phyloP scores from a whole-genome alignment of 306 rosid species.

The Mimosa pudica region DNA sequence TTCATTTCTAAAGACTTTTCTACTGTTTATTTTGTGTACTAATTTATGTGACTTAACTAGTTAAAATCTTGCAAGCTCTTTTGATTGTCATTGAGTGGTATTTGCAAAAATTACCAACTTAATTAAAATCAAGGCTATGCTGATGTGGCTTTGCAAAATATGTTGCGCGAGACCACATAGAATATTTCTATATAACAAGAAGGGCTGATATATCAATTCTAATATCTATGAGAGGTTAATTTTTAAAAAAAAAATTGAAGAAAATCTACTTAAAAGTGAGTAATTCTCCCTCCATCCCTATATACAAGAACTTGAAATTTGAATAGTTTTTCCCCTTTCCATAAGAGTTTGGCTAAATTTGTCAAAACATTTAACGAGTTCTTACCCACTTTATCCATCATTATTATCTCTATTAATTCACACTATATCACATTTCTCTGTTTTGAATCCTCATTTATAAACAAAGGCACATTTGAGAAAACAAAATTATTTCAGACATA shows the following conservation, averaged over 20 bases:
- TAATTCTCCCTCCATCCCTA: constrained; percentile 6
- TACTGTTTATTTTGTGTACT: not conserved
- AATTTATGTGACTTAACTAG: constrained; percentile 9
- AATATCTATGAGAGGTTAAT: not conserved
- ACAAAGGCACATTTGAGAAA: too few relatives aligned
- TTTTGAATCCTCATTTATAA: too few relatives aligned
- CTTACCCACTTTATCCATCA: too few relatives aligned
- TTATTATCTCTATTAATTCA: too few relatives aligned
- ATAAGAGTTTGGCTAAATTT: too few relatives aligned
- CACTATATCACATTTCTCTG: too few relatives aligned
- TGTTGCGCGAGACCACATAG: constrained; percentile 7
- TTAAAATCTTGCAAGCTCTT: not conserved
- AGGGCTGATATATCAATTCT: not conserved
- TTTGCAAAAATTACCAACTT: not conserved
- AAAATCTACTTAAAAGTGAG: not conserved
- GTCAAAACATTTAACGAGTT: too few relatives aligned
- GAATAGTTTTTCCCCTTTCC: too few relatives aligned
- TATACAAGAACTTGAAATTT: too few relatives aligned
- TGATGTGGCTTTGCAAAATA: not conserved
- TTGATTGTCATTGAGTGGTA: constrained; percentile 15
- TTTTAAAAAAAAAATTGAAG: too few relatives aligned
- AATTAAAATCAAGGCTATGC: too few relatives aligned
- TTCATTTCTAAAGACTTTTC: constrained; percentile 18
- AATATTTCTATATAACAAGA: not conserved
- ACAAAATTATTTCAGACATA: too few relatives aligned